Conservation (phyloP, 2,329 filamentous ascomycete genomes). For the Dactylellina sp. region DNA sequence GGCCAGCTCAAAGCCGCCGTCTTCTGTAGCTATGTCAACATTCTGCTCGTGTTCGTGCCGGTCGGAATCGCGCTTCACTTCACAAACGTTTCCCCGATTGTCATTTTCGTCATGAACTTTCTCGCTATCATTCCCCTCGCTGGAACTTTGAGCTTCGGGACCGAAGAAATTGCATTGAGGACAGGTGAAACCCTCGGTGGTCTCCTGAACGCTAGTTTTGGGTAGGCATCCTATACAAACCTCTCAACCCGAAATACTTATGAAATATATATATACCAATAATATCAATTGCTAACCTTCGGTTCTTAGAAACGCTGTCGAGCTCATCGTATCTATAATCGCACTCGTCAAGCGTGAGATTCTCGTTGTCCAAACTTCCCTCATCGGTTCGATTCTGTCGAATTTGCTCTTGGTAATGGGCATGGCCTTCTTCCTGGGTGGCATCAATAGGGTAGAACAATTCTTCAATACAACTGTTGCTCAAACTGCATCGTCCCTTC, state of each 20-base stretch:
- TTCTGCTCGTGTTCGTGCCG: constrained; percentile 81
- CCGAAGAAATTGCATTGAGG: constrained; percentile 85
- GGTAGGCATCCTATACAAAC: constrained; percentile 66
- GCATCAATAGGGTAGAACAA: constrained; percentile 67
- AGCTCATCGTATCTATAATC: constrained; percentile 86
- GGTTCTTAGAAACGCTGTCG: constrained; percentile 78
- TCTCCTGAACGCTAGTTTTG: constrained; percentile 89
- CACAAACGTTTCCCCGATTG: constrained; percentile 67
- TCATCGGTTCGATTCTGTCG: constrained; percentile 91
- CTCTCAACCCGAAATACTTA: too few relatives aligned
- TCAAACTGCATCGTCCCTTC: constrained; percentile 84
- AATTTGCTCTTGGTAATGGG: constrained; percentile 90
- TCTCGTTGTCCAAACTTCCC: constrained; percentile 88
- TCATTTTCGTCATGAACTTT: constrained; percentile 88
- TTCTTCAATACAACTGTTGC: constrained; percentile 93
- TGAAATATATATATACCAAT: too few relatives aligned
- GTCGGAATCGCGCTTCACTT: constrained; percentile 82
- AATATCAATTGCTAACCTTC: not conserved
- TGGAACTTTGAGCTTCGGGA: constrained; percentile 85
- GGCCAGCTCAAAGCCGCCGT: constrained; percentile 80
- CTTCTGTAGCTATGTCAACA: constrained; percentile 86
- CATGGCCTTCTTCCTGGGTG: constrained; percentile 59
- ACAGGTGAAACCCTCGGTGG: constrained; percentile 89
- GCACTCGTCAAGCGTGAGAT: constrained; percentile 80
- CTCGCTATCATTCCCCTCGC: constrained; percentile 91